Conservation (phyloP, 2,329 filamentous ascomycete genomes). For the Elsinoe batatas region DNA sequence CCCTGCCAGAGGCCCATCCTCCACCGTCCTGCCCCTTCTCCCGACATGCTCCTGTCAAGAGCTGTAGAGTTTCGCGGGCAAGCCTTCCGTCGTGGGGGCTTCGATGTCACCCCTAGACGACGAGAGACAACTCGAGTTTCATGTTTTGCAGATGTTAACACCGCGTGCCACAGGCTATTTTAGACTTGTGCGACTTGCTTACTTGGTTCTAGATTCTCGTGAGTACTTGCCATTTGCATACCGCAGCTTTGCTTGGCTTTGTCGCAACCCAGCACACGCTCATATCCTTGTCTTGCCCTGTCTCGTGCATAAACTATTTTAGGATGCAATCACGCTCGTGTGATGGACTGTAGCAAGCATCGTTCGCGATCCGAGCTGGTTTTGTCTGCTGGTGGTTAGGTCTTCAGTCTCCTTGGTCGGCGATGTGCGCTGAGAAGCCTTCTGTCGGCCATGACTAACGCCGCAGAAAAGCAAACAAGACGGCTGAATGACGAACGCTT, state of each 20-base stretch:
- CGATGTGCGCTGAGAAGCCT: too few species aligned
- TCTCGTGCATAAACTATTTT: neutral
- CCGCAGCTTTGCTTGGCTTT: neutral
- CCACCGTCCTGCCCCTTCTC: neutral
- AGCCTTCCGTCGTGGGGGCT: neutral
- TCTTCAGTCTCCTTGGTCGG: too few species aligned
- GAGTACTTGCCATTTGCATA: neutral
- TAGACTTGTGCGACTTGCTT: neutral
- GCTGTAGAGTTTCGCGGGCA: neutral
- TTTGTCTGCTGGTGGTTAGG: too few species aligned
- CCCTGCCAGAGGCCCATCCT: neutral
- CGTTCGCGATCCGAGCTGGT: too few species aligned
- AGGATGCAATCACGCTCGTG: too few species aligned
- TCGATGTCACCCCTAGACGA: neutral
- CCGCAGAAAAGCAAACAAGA: too few species aligned
- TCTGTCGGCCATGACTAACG: too few species aligned
- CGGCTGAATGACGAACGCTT: too few species aligned
- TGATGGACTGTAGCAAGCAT: too few species aligned
- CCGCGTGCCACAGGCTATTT: neutral
- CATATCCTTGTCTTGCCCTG: neutral
- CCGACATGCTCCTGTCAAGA: constrained; percentile 3
- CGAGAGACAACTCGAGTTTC: constrained; percentile 8
- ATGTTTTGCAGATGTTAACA: neutral
- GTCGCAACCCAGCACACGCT: neutral
- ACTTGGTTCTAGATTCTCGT: neutral